Evolutionary conservation across 148 eudicot genomes (phyloP).

Genomic region (Hydrangea macrophylla): DNA sequence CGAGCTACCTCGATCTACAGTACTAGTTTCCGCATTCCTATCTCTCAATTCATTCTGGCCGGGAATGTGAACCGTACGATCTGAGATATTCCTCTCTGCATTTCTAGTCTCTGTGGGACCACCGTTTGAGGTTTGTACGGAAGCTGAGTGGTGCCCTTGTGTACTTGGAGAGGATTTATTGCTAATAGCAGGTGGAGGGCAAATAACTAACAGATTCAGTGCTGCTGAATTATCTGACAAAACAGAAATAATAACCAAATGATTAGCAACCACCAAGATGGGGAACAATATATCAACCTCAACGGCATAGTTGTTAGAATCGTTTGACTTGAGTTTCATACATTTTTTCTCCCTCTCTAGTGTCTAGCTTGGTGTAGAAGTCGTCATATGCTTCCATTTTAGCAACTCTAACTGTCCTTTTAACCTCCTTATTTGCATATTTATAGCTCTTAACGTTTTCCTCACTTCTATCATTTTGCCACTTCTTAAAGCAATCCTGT

Average conservation of each 20-base stretch:
- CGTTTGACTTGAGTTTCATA: too few relatives aligned
- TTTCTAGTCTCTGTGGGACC: constrained; percentile 48
- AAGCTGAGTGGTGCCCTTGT: constrained; percentile 56
- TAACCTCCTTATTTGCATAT: too few relatives aligned
- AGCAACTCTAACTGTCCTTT: too few relatives aligned
- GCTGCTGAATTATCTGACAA: constrained; percentile 87
- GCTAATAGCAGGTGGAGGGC: constrained; percentile 98
- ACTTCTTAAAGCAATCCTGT: too few relatives aligned
- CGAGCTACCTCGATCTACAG: constrained; percentile 47
- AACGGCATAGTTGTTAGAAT: too few relatives aligned
- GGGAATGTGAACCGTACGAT: constrained; percentile 36
- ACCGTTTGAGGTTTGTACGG: constrained; percentile 58
- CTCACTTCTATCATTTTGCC: too few relatives aligned
- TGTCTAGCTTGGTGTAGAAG: too few relatives aligned
- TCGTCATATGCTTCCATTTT: too few relatives aligned
- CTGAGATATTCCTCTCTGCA: constrained; percentile 42
- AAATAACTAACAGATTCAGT: constrained; percentile 77
- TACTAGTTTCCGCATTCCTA: constrained; percentile 54
- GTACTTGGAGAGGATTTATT: constrained; percentile 58
- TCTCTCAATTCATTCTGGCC: constrained; percentile 62
- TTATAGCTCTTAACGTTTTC: too few relatives aligned
- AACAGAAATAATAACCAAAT: constrained; percentile 10
- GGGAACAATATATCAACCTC: constrained; percentile 3
- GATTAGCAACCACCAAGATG: neutral
- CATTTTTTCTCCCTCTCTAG: too few relatives aligned